These are phyloP conservation scores for Geranomyces michiganensis DNA, from an alignment of 192 early-diverging fungal species.

Conservation along the genomic window DNA sequence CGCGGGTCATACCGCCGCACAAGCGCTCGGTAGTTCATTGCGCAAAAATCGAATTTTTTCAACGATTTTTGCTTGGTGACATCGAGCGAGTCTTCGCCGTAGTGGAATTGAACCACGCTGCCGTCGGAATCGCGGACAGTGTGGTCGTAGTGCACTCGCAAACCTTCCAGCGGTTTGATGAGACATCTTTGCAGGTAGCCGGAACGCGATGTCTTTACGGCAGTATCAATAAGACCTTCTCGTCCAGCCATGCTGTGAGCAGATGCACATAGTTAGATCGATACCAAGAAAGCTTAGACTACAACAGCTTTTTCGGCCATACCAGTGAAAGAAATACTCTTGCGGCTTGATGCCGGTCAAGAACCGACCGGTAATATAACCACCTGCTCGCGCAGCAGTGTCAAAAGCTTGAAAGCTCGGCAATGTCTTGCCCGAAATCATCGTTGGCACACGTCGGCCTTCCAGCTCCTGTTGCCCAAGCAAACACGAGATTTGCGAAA, in stretches of 20 bases:
- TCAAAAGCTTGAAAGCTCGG: conserved; percentile 94
- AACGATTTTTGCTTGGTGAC: conserved; percentile 93
- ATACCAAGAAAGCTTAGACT: conserved; percentile 67
- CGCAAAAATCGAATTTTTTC: conserved; percentile 89
- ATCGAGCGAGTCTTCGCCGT: conserved; percentile 97
- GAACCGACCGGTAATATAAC: conserved; percentile 96
- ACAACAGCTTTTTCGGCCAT: not conserved
- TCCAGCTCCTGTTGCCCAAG: conserved; percentile 98
- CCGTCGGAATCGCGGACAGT: conserved; percentile 96
- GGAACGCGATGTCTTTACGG: conserved; percentile 98
- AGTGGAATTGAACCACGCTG: conserved; percentile 95
- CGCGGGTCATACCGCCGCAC: conserved; percentile 78
- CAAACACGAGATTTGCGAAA: conserved; percentile 95
- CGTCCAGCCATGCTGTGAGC: conserved; percentile 91
- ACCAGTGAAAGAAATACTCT: conserved; percentile 64
- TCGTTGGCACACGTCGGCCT: conserved; percentile 95
- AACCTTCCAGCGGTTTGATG: conserved; percentile 97
- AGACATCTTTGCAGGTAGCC: conserved; percentile 99
- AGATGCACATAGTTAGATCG: not conserved
- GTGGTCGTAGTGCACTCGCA: conserved; percentile 94
- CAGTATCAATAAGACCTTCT: conserved; percentile 99
- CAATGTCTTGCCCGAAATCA: conserved; percentile 95
- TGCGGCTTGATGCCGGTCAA: conserved; percentile 98
- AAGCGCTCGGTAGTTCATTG: conserved; percentile 84
- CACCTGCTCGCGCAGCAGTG: conserved; percentile 87